Evolutionary conservation across 495 filamentous ascomycete species (phyloP), one percentile per base, ranked within the genome.

Genomic region (Penicillium goetzii): DNA sequence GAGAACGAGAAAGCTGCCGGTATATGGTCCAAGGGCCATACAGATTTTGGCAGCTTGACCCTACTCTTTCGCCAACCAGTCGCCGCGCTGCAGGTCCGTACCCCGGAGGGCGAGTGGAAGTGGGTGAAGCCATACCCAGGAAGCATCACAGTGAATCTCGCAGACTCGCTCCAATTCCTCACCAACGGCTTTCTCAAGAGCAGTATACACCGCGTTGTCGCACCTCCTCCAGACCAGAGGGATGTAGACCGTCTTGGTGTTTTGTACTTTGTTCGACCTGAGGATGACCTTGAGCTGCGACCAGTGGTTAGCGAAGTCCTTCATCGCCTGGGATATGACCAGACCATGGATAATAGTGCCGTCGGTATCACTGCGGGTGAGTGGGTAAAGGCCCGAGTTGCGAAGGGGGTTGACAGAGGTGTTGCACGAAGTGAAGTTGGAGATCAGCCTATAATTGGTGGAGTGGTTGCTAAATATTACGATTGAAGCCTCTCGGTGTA

Each of bases 11-110:
- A 75, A 34, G 67, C 68, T 25, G 70, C 72, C 4, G 75, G 78
- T 32, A 70, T 81, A 25, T 84, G 78, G 69, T 69, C 71, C 0
- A 76, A 76, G 33, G 83, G 81, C 0, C 83, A 86, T 64, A 83
- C 81, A 2, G 85, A 87, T 62, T 82, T 83, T 53, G 82, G 81
- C 32, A 81, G 74, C 25, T 56, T 86, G 9, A 86, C 83, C 0
- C 68, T 87, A 19, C 72, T 86, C 0, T 86, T 84, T 74, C 76
- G 81, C 34, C 84, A 87, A 58, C 83, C 84, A 6, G 73, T 86
- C 32, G 85, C 83, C 2, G 85, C 78, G 9, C 65, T 87, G 43
- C 83, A 87, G 67, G 79, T 86, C 23, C 70, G 74, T 11, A 73
- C 65, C 5, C 58, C 62, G 0, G 67, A 68, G 0, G 66, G 71